Evolutionary conservation across 208 protist genomes (phyloP), one percentile per base, ranked within the genome.

Genomic region (Trypanosoma congolense): DNA sequence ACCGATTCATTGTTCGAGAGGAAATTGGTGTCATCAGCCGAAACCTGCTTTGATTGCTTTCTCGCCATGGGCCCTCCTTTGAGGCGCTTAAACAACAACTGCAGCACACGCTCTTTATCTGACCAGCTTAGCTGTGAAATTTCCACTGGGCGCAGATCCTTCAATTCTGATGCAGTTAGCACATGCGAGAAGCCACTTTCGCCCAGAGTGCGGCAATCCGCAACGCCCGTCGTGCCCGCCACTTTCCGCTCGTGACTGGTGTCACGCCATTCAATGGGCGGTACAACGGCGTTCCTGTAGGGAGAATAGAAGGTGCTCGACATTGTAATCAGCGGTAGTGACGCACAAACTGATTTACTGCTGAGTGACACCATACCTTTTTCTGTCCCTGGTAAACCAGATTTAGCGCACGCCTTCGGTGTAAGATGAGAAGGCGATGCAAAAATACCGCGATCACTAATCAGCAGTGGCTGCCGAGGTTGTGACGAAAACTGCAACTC

Each of bases 101-200:
- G 77, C 16, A 96, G 54, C 0, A 96, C 87, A 0, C 88, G 80
- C 69, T 96, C 91, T 74, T 95, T 96, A 24, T 96, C 87, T 1
- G 45, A 58, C 91, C 91, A 96, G 31, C 66, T 71, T 10, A 96
- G 58, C 18, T 86, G 60, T 2, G 61, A 56, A n/a, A 96, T 83
- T 25, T 96, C 83, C 18, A 92, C 65, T 2, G 57, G 48, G 40
- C 79, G 74, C 0, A 85, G 53, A 31, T 87, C 77, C 44, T 75
- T 73, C 59, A 78, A 57, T 16, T 70, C 78, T 0, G 73, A 71
- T 9, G 63, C 70, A 35, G 33, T 75, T 4, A 78, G 80, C 30
- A 92, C 48, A 25, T 50, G 38, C n/a, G 44, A 44, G 19, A 73
- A 51, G 3, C 42, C 22, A 0, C 51, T 51, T 2, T 57, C 8